These are phyloP conservation scores for Mucor plumbeus DNA, from an alignment of 371 early-diverging fungal species.

Conservation along the genomic window DNA sequence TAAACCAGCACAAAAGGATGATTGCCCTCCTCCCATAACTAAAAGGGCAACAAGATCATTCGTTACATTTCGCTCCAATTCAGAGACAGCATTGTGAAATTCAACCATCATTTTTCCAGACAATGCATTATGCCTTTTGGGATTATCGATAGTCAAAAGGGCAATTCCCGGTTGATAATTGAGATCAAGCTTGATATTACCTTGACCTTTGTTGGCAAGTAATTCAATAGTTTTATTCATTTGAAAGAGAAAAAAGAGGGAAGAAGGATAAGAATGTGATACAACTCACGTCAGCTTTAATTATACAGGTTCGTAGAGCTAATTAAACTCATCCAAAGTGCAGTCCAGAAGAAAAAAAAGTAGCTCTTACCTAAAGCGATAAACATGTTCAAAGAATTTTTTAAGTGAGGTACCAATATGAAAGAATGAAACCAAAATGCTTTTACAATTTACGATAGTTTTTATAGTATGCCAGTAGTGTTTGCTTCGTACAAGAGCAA, in stretches of 20 bases:
- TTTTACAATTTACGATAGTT: too few species aligned
- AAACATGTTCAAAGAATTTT: too few species aligned
- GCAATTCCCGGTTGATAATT: slow-evolving; percentile 55
- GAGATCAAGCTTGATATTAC: slow-evolving; percentile 45
- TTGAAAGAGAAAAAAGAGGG: not conserved
- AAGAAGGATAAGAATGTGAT: not conserved
- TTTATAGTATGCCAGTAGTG: too few species aligned
- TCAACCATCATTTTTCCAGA: slow-evolving; percentile 78
- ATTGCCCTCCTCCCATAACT: slow-evolving; percentile 55
- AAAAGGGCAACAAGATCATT: slow-evolving; percentile 54
- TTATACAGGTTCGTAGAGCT: not conserved
- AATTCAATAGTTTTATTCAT: slow-evolving; percentile 16
- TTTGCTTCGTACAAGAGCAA: too few species aligned
- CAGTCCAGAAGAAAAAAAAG: too few species aligned
- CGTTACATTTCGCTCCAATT: slow-evolving; percentile 36
- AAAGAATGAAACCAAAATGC: too few species aligned
- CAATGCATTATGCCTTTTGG: slow-evolving; percentile 65
- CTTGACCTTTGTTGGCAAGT: slow-evolving; percentile 40
- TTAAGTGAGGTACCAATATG: too few species aligned
- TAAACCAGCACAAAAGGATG: slow-evolving; percentile 70
- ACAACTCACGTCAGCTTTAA: slow-evolving; percentile 1
- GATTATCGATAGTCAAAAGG: slow-evolving; percentile 56
- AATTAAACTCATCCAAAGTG: not conserved
- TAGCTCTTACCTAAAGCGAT: too few species aligned
- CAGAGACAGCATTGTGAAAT: slow-evolving; percentile 58